A percentile compares a stretch with the other conserved stretches of the same genome.
phyloP scores from a whole-genome alignment of 139 green algal genomes.

The Astrephomene gubernaculifera region DNA sequence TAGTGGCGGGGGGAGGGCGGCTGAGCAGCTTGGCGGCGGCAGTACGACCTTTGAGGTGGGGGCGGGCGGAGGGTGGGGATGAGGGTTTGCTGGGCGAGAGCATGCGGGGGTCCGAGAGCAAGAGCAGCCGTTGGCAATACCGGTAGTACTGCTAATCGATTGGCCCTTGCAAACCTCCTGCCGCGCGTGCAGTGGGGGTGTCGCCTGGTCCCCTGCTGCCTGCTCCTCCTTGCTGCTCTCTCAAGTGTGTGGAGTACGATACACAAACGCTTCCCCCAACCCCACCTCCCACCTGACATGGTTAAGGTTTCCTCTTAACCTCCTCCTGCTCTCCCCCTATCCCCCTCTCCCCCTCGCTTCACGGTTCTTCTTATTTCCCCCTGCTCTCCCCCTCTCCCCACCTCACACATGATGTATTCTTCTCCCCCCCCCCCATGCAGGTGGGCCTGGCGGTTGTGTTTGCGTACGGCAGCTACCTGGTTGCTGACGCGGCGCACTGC shows the following conservation, averaged over 20 bases:
- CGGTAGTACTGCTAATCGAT: no score
- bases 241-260: no score
- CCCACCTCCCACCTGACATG: neutral
- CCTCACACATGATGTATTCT: no score
- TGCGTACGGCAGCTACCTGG: constrained; percentile 60
- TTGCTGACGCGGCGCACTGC: constrained; percentile 14
- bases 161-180: no score
- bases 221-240: no score
- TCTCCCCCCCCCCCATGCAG: constrained; percentile 29
- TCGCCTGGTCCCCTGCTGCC: no score
- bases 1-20: neutral
- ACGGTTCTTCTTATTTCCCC: no score
- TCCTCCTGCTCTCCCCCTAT: neutral
- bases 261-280: neutral
- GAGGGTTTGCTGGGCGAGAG: neutral
- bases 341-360: neutral
- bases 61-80: neutral
- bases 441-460: constrained; percentile 63
- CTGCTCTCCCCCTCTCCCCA: neutral
- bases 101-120: no score
- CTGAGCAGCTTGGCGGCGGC: no score
- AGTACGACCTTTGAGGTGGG: constrained; percentile 41
- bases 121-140: no score
- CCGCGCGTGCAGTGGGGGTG: no score
- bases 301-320: neutral